phyloP scores from a whole-genome alignment of 1,139 yeast species.

The Saccharomyces uvarum region DNA sequence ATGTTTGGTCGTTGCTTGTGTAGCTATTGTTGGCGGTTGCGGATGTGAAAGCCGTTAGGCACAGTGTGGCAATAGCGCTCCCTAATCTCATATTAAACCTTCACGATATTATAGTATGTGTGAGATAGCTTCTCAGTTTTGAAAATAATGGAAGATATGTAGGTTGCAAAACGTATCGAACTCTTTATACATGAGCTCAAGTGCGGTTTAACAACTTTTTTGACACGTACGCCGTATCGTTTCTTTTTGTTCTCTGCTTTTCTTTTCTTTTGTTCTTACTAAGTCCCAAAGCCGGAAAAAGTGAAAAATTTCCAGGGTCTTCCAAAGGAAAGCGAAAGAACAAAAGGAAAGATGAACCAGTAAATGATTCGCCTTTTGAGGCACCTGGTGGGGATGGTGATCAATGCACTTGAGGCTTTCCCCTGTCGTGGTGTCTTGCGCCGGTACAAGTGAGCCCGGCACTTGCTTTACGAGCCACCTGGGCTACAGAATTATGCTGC shows the following conservation, averaged over 20 bases:
- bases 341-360: conserved; percentile 2
- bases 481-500: no score
- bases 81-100: background rate
- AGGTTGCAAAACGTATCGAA: background rate
- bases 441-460: no score
- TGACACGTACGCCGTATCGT: conserved; percentile 1
- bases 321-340: background rate
- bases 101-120: background rate
- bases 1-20: background rate
- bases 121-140: background rate
- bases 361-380: background rate
- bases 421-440: no score
- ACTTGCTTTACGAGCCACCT: no score
- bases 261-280: background rate
- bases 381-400: background rate
- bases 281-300: background rate
- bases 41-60: background rate
- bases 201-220: background rate
- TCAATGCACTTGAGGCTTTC: no score
- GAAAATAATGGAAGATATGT: background rate
- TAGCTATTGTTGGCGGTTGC: background rate
- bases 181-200: background rate
- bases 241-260: background rate
- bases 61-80: background rate
- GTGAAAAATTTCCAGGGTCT: background rate